Evolutionary conservation across 78 protist species (phyloP).

Genomic region (Tieghemostelium lacteum): DNA sequence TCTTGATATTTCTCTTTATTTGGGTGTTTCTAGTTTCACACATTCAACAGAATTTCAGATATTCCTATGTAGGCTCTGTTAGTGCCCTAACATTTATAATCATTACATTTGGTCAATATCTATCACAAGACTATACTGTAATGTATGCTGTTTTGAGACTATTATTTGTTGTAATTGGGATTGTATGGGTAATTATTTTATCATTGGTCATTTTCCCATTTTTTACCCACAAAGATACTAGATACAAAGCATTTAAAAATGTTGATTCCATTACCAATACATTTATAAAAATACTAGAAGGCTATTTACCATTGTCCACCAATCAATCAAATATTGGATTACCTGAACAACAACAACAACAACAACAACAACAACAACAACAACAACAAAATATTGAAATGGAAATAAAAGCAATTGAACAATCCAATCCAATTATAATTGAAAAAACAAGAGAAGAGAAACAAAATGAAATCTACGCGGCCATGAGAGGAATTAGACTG

Average conservation of each 20-base stretch:
- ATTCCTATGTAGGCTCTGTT: background rate
- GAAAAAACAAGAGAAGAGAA: too few relatives aligned
- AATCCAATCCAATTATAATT: too few relatives aligned
- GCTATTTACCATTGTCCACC: too few relatives aligned
- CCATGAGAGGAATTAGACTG: background rate
- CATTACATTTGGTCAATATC: constrained; percentile 2
- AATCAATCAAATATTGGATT: too few relatives aligned
- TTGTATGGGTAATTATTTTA: background rate
- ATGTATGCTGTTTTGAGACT: constrained; percentile 5
- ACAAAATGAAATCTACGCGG: background rate
- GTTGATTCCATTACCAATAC: background rate
- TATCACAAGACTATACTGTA: background rate
- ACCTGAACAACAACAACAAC: background rate
- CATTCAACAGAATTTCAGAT: background rate
- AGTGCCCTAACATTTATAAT: constrained; percentile 1
- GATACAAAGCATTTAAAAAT: background rate
- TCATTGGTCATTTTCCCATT: background rate
- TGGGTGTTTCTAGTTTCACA: background rate
- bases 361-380: too few relatives aligned
- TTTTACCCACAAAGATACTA: background rate
- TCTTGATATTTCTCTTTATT: background rate
- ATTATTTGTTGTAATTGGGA: background rate
- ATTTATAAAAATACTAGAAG: background rate
- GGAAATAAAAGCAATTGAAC: too few relatives aligned
- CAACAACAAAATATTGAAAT: too few relatives aligned